Percentiles rank a stretch among this genome's conserved stretches.
phyloP scores from a whole-genome alignment of 1,284 basidiomycete genomes.

The Cryptococcus depauperatus region DNA sequence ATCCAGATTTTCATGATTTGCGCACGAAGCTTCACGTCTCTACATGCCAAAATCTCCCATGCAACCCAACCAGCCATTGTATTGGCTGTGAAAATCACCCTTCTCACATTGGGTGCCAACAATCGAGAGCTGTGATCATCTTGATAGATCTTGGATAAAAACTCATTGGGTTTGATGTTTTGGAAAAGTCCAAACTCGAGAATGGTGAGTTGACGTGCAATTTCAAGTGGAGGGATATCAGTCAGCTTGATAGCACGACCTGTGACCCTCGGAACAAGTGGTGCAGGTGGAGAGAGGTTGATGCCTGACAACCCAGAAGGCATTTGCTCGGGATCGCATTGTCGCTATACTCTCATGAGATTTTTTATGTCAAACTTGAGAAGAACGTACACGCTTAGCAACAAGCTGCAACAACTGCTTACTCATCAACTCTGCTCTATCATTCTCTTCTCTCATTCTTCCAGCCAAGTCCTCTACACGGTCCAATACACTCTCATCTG shows the following conservation, averaged over 20 bases:
- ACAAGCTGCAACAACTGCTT: slow-evolving; percentile 65
- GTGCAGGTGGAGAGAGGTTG: slow-evolving; percentile 28
- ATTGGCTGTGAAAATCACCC: slow-evolving; percentile 84
- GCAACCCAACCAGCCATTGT: slow-evolving; percentile 78
- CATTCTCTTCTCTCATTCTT: slow-evolving; percentile 50
- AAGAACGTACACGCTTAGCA: slow-evolving; percentile 56
- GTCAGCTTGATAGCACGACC: slow-evolving; percentile 28
- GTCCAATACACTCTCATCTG: slow-evolving; percentile 67
- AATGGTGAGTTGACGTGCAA: slow-evolving; percentile 89
- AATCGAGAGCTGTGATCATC: slow-evolving; percentile 12
- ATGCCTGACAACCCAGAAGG: slow-evolving; percentile 23
- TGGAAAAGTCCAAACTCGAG: slow-evolving; percentile 82
- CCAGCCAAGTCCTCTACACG: slow-evolving; percentile 68
- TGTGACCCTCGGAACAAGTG: slow-evolving; percentile 26
- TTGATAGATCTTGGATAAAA: slow-evolving; percentile 54
- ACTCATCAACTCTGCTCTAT: slow-evolving; percentile 54
- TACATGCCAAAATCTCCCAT: slow-evolving; percentile 67
- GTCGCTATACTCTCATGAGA: slow-evolving; percentile 17
- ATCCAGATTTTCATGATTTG: slow-evolving; percentile 81
- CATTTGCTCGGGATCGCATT: slow-evolving; percentile 18
- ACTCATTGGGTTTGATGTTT: slow-evolving; percentile 84
- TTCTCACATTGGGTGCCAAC: slow-evolving; percentile 51
- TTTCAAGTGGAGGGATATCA: slow-evolving; percentile 65
- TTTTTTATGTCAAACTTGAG: neutral
- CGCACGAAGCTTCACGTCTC: slow-evolving; percentile 77